These are phyloP conservation scores for Botrytis hyacinthi DNA, from an alignment of 2,329 filamentous ascomycete species.

Conservation along the genomic window DNA sequence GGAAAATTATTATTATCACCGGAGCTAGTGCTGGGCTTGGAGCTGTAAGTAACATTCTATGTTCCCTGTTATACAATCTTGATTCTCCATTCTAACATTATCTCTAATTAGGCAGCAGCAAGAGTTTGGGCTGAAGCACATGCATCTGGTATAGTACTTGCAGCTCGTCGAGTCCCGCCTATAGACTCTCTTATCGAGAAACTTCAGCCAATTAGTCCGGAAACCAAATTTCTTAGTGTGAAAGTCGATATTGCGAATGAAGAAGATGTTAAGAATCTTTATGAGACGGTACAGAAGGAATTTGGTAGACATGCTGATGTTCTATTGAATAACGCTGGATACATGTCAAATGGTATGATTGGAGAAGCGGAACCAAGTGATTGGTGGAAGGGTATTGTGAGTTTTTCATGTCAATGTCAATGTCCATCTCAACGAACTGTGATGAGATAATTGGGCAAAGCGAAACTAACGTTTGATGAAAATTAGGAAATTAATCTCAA, in stretches of 20 bases:
- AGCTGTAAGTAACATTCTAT: constrained; percentile 26
- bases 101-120: constrained; percentile 28
- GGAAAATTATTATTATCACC: constrained; percentile 34
- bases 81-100: background rate
- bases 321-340: constrained; percentile 46
- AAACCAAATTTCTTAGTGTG: constrained; percentile 23
- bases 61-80: too few species aligned
- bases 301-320: constrained; percentile 39
- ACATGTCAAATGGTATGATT: constrained; percentile 36
- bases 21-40: constrained; percentile 38
- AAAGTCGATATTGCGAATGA: constrained; percentile 28
- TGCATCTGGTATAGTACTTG: constrained; percentile 37
- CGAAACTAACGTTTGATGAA: background rate
- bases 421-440: accelerated
- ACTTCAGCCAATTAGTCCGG: constrained; percentile 21
- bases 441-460: background rate
- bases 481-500: constrained; percentile 13
- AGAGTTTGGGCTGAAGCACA: constrained; percentile 35
- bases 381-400: constrained; percentile 8
- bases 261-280: constrained; percentile 27
- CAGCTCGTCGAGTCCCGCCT: constrained; percentile 31
- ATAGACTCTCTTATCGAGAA: constrained; percentile 24
- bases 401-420: background rate
- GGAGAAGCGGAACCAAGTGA: background rate
- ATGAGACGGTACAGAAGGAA: constrained; percentile 22